Evolutionary conservation across 768 basidiomycete genomes (phyloP).

Genomic region (Cubamyces lactineus): DNA sequence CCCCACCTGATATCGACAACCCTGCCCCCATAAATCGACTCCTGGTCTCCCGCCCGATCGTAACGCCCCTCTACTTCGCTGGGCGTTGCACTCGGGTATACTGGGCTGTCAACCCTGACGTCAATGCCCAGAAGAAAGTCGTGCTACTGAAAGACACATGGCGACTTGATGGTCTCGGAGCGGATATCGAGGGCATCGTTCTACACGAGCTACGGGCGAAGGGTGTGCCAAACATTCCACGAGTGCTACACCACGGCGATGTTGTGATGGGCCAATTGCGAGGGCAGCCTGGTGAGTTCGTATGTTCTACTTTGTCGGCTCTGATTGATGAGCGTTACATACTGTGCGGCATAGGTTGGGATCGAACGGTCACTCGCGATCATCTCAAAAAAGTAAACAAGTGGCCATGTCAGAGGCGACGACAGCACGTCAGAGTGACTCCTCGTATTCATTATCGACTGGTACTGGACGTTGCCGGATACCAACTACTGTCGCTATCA

Average conservation of each 20-base stretch:
- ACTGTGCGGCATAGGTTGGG: too few species aligned
- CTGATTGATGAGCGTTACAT: too few species aligned
- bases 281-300: not conserved
- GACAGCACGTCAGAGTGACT: not conserved
- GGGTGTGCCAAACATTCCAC: constrained; percentile 4
- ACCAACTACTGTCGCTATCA: not conserved
- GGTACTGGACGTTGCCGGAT: constrained; percentile 4
- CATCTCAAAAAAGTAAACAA: too few species aligned
- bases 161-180: not conserved
- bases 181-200: constrained; percentile 4
- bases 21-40: not conserved
- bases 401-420: not conserved
- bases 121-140: not conserved
- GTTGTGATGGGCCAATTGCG: not conserved
- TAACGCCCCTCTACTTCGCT: not conserved
- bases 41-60: constrained; percentile 8
- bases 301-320: not conserved
- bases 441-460: constrained; percentile 11
- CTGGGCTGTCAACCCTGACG: constrained; percentile 8
- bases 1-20: not conserved
- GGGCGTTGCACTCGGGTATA: constrained; percentile 14
- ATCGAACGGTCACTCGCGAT: not conserved
- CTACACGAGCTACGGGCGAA: not conserved
- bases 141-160: constrained; percentile 21
- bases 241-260: not conserved